Conservation (phyloP, 768 basidiomycete species). For the Russula brevipes region DNA sequence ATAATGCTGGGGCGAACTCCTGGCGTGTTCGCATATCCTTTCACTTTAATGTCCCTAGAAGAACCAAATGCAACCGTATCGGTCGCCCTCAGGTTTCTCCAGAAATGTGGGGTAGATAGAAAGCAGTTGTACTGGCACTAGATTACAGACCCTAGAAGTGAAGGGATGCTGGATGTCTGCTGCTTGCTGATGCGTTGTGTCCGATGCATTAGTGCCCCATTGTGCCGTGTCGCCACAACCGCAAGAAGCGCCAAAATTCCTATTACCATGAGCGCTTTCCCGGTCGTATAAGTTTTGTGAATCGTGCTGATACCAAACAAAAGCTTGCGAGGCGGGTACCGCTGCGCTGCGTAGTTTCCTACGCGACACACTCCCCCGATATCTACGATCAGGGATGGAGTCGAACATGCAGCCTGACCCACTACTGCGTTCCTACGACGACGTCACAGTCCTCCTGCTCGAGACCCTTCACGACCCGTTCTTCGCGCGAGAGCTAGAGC, state of each 20-base stretch:
- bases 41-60: neutral
- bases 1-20: slow-evolving; percentile 29
- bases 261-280: too few relatives aligned
- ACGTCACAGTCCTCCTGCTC: neutral
- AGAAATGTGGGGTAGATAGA: neutral
- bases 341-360: neutral
- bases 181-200: too few relatives aligned
- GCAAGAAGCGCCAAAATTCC: neutral
- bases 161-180: neutral
- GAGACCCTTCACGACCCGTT: slow-evolving; percentile 7
- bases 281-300: too few relatives aligned
- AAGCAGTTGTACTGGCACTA: neutral
- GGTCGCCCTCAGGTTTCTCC: neutral
- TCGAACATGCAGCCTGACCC: neutral
- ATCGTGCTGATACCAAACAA: too few relatives aligned
- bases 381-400: slow-evolving; percentile 3
- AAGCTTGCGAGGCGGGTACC: too few relatives aligned
- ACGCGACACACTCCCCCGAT: neutral
- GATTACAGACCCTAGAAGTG: neutral
- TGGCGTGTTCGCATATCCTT: slow-evolving; percentile 1
- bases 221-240: neutral
- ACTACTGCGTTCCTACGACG: neutral
- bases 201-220: neutral
- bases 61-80: neutral
- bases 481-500: neutral